Evolutionary conservation across 768 basidiomycete species (phyloP).

Genomic region (Porpolomopsis calyptriformis): DNA sequence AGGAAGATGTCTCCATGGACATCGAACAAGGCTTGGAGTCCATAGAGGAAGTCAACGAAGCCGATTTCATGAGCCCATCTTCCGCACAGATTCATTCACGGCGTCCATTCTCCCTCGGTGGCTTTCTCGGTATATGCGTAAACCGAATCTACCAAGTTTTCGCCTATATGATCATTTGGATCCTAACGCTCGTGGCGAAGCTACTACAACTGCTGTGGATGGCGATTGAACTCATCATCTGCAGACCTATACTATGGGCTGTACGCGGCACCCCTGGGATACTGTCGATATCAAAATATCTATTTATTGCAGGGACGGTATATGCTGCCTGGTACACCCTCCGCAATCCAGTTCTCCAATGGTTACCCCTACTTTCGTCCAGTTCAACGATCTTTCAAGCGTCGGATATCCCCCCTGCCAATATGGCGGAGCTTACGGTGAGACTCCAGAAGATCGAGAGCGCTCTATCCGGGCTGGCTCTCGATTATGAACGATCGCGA

Average conservation of each 20-base stretch:
- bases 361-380: slow-evolving; percentile 25
- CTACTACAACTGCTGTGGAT: slow-evolving; percentile 33
- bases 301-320: slow-evolving; percentile 31
- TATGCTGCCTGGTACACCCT: slow-evolving; percentile 38
- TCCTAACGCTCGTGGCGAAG: slow-evolving; percentile 17
- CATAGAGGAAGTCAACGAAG: slow-evolving; percentile 57
- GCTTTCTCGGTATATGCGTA: slow-evolving; percentile 31
- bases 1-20: slow-evolving; percentile 27
- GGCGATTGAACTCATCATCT: slow-evolving; percentile 35
- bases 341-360: slow-evolving; percentile 23
- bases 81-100: slow-evolving; percentile 19
- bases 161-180: slow-evolving; percentile 14
- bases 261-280: slow-evolving; percentile 23
- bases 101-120: slow-evolving; percentile 31
- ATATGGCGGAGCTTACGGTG: slow-evolving; percentile 53
- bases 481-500: slow-evolving; percentile 42
- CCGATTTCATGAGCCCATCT: slow-evolving; percentile 5
- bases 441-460: slow-evolving; percentile 56
- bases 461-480: slow-evolving; percentile 48
- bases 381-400: slow-evolving; percentile 21
- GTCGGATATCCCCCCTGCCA: slow-evolving; percentile 50
- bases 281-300: slow-evolving; percentile 29
- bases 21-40: slow-evolving; percentile 45
- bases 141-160: slow-evolving; percentile 20
- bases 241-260: slow-evolving; percentile 36